phyloP scores from a whole-genome alignment of 345 rosid species.

The Alliaria petiolata region DNA sequence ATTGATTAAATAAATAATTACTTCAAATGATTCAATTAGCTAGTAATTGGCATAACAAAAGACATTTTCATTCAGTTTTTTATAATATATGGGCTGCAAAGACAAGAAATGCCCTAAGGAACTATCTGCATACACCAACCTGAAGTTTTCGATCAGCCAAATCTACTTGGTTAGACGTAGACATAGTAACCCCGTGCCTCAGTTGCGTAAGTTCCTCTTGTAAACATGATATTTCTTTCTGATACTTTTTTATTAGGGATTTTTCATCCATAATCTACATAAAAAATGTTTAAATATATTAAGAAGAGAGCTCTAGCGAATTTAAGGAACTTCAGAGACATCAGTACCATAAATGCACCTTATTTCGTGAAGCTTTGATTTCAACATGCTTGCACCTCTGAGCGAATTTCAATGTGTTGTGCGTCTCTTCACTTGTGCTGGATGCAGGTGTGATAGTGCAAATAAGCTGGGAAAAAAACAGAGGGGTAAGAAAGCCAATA shows the following conservation, averaged over 20 bases:
- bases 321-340: not conserved
- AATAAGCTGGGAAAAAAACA: constrained; percentile 63
- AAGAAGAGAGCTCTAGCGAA: not conserved
- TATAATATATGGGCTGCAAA: not conserved
- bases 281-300: not conserved
- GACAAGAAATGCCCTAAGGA: constrained; percentile 4
- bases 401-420: constrained; percentile 96
- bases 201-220: constrained; percentile 88
- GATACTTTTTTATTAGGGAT: constrained; percentile 95
- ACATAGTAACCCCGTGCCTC: constrained; percentile 54
- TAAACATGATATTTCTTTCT: constrained; percentile 87
- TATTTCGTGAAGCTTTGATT: constrained; percentile 94
- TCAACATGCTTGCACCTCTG: constrained; percentile 97
- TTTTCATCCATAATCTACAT: constrained; percentile 95
- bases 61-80: not conserved
- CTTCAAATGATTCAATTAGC: not conserved
- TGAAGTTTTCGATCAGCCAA: constrained; percentile 66
- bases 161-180: constrained; percentile 82
- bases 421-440: constrained; percentile 95
- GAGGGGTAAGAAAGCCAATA: constrained; percentile 11
- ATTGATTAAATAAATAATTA: not conserved
- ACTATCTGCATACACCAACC: constrained; percentile 44
- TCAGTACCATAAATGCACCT: constrained; percentile 46
- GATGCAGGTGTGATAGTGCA: constrained; percentile 99
- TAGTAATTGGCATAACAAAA: not conserved